Conservation (phyloP, 768 basidiomycete species). For the Leccinum barrowsii region DNA sequence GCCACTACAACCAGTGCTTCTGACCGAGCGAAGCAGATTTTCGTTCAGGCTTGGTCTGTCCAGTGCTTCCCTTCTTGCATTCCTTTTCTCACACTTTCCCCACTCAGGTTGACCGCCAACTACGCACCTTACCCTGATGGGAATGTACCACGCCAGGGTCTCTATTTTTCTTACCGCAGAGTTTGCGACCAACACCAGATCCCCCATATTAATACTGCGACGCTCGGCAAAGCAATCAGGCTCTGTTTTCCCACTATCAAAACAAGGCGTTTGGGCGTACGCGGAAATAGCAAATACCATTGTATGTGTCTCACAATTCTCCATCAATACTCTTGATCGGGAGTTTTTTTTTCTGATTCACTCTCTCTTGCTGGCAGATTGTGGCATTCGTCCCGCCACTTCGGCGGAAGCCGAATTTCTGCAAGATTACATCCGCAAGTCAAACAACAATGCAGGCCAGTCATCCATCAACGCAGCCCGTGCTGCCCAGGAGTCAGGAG, state of each 20-base stretch:
- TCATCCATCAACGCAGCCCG: constrained; percentile 73
- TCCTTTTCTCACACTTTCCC: constrained; percentile 17
- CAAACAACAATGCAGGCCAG: constrained; percentile 81
- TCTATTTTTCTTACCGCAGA: constrained; percentile 89
- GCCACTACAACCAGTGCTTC: constrained; percentile 91
- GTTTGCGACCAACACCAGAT: constrained; percentile 92
- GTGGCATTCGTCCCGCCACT: constrained; percentile 89
- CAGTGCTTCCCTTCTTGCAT: constrained; percentile 14
- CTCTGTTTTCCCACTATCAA: constrained; percentile 94
- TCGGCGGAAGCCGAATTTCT: constrained; percentile 89
- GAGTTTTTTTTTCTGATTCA: constrained; percentile 27
- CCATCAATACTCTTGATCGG: constrained; percentile 30
- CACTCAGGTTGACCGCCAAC: constrained; percentile 79
- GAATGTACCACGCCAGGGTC: constrained; percentile 89
- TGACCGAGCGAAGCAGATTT: constrained; percentile 88
- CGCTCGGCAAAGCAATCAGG: constrained; percentile 91
- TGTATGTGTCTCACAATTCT: constrained; percentile 53
- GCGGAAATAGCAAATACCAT: constrained; percentile 96
- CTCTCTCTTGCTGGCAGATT: constrained; percentile 51
- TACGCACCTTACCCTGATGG: constrained; percentile 91
- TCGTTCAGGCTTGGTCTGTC: constrained; percentile 86
- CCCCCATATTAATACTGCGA: constrained; percentile 93
- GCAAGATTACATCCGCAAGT: constrained; percentile 88
- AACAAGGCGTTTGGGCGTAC: constrained; percentile 86
- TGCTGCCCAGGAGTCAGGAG: constrained; percentile 66